Evolutionary conservation across 129 eudicot species (phyloP).

Genomic region (Logfia minima): DNA sequence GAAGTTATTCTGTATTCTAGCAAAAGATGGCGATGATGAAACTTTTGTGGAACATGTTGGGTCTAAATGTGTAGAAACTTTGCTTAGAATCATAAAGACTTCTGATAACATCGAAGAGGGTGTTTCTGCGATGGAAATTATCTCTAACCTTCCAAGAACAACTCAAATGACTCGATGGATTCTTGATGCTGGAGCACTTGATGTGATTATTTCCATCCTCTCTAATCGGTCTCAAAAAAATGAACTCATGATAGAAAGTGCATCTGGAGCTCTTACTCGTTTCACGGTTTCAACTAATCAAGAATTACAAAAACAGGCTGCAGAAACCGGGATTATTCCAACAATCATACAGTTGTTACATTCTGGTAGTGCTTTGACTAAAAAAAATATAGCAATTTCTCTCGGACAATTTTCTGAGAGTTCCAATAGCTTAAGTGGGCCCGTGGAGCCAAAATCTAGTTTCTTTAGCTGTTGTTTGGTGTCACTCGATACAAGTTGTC

Average conservation of each 20-base stretch:
- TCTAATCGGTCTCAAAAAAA: constrained; percentile 28
- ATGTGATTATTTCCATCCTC: constrained; percentile 33
- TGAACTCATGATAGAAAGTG: constrained; percentile 37
- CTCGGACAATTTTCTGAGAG: constrained; percentile 48
- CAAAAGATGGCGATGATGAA: constrained; percentile 42
- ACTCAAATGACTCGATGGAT: constrained; percentile 34
- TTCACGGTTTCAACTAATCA: constrained; percentile 41
- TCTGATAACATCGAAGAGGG: constrained; percentile 35
- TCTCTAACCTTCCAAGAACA: constrained; percentile 38
- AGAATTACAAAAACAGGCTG: constrained; percentile 44
- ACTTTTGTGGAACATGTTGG: constrained; percentile 41
- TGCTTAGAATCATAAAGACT: constrained; percentile 34
- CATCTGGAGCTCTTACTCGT: constrained; percentile 43
- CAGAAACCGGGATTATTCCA: constrained; percentile 43
- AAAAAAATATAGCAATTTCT: constrained; percentile 38
- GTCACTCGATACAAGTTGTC: constrained; percentile 23
- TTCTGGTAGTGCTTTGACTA: constrained; percentile 39
- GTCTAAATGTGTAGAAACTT: constrained; percentile 30
- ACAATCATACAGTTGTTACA: constrained; percentile 29
- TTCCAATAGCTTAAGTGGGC: constrained; percentile 34
- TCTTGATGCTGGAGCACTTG: constrained; percentile 42
- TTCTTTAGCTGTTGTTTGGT: constrained; percentile 36
- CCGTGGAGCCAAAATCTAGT: constrained; percentile 8
- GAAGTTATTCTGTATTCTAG: constrained; percentile 33
- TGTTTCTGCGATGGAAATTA: constrained; percentile 39